These are phyloP conservation scores for Pyrenochaeta sp. DNA, from an alignment of 2,329 filamentous ascomycete genomes.

Conservation along the genomic window DNA sequence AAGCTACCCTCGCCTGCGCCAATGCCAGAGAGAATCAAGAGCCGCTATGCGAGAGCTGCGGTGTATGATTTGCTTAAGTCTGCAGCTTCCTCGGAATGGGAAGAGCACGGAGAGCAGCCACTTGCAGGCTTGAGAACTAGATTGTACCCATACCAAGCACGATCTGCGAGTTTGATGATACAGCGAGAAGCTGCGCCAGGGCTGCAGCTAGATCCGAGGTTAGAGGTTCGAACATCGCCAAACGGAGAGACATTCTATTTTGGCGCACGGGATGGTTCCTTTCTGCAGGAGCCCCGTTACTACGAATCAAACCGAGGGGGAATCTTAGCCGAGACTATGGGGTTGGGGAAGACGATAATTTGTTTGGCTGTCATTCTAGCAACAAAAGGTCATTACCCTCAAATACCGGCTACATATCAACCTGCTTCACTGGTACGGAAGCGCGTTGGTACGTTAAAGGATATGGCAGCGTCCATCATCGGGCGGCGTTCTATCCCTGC, in stretches of 20 bases:
- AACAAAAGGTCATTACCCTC: constrained; percentile 73
- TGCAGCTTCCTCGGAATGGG: constrained; percentile 40
- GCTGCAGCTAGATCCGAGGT: constrained; percentile 75
- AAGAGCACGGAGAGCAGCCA: constrained; percentile 33
- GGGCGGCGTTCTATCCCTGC: constrained; percentile 75
- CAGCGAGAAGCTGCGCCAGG: constrained; percentile 76
- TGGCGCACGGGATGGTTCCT: constrained; percentile 68
- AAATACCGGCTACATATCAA: constrained; percentile 69
- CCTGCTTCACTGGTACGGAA: constrained; percentile 53
- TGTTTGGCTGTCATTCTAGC: constrained; percentile 76
- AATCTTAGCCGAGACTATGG: constrained; percentile 82
- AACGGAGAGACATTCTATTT: constrained; percentile 72
- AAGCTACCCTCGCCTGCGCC: constrained; percentile 74
- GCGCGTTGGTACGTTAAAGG: constrained; percentile 69
- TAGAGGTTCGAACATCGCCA: constrained; percentile 69
- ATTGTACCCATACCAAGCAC: constrained; percentile 80
- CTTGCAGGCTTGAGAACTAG: constrained; percentile 68
- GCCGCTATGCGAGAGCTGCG: constrained; percentile 61
- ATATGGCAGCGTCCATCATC: constrained; percentile 78
- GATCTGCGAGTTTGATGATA: constrained; percentile 83
- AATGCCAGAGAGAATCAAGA: constrained; percentile 56
- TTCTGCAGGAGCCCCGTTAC: constrained; percentile 71
- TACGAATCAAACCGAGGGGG: constrained; percentile 82
- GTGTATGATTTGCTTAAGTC: constrained; percentile 64
- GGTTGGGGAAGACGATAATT: constrained; percentile 85